Evolutionary conservation across 495 filamentous ascomycete genomes (phyloP).

Genomic region (Podospora didyma): DNA sequence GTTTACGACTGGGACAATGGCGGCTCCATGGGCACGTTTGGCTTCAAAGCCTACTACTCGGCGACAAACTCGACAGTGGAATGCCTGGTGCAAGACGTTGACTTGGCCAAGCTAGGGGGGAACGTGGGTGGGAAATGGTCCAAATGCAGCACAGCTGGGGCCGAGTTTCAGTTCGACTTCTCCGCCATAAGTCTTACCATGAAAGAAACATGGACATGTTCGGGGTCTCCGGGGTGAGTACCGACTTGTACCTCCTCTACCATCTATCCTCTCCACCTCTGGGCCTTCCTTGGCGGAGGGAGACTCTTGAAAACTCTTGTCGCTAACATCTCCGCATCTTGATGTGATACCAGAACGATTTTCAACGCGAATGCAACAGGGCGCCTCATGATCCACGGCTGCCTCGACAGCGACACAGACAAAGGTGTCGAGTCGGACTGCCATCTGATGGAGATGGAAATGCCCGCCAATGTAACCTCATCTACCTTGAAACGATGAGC

Average conservation of each 20-base stretch:
- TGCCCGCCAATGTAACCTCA: constrained; percentile 17
- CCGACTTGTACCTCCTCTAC: too few relatives aligned
- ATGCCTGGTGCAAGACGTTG: constrained; percentile 18
- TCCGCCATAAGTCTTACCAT: constrained; percentile 16
- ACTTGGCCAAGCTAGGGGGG: constrained; percentile 18
- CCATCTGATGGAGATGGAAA: constrained; percentile 23
- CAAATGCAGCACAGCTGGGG: constrained; percentile 16
- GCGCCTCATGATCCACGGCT: constrained; percentile 21
- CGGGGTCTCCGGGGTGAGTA: constrained; percentile 18
- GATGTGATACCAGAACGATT: constrained; percentile 5
- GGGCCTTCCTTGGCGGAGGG: not conserved
- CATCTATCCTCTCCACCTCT: constrained; percentile 5
- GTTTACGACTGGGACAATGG: constrained; percentile 24
- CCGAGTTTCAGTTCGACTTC: constrained; percentile 22
- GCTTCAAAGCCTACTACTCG: constrained; percentile 22
- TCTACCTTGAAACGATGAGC: too few relatives aligned
- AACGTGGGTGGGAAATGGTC: constrained; percentile 11
- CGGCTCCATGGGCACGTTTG: constrained; percentile 21
- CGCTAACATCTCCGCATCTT: constrained; percentile 1
- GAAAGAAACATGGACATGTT: constrained; percentile 23
- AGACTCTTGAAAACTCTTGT: constrained; percentile 1
- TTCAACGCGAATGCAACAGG: constrained; percentile 22
- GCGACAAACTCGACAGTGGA: constrained; percentile 22
- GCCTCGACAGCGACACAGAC: constrained; percentile 16
- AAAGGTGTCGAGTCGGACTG: constrained; percentile 22